Base-by-base conservation (phyloP, 768 basidiomycete species). In the Rubroboletus pulcherrimus region DNA sequence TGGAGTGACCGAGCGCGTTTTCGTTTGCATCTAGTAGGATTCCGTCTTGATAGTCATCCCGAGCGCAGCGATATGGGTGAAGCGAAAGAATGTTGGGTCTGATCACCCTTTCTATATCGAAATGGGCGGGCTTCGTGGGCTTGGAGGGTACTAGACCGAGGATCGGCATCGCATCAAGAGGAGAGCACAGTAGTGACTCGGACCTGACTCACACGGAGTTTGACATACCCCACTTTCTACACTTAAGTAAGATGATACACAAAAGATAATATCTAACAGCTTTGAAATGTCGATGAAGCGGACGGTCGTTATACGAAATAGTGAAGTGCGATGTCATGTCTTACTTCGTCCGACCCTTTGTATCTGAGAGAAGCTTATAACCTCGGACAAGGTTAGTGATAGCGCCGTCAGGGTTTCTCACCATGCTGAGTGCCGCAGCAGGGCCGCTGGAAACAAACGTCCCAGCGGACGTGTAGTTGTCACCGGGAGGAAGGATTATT, bases 11-110 rank as follows among this genome's bases (percentile, higher is more conserved):
- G 35, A 94, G 79, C 0, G 96, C 83, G 69, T 99, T 98, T 76
- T 99, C 97, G 73, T 99, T 99, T 14, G 97, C 97, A 63, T 99
- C 97, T 21, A 99, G 83, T 29, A 99, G 83, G 64, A 98, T 87
- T 24, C 95, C 95, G 3, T 83, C 76, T 46, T 86, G 84, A 74
- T 97, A 99, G 75, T 99, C 96, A 66, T 99, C 96, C 45, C 97
- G 80, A 1, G 97, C 97, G 64, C 94, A 98, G 31, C 95, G 86
- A 73, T 99, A 98, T 0, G 97, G 97, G 46, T 86, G 85, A 14
- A 99, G 77, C 0, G 91, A 75, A 46, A 97, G 87, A 65, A 99
- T 95, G 67, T 98, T 99, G 2, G 92, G 88, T n/a, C 95, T 81
- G 62, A 98, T 89, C 52, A 91, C 88, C 34, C 75, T 72, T 73